A percentile compares a stretch with the other conserved stretches of the same genome.
Conservation (phyloP, 2,329 filamentous ascomycete genomes). For the Penicillium sp. region DNA sequence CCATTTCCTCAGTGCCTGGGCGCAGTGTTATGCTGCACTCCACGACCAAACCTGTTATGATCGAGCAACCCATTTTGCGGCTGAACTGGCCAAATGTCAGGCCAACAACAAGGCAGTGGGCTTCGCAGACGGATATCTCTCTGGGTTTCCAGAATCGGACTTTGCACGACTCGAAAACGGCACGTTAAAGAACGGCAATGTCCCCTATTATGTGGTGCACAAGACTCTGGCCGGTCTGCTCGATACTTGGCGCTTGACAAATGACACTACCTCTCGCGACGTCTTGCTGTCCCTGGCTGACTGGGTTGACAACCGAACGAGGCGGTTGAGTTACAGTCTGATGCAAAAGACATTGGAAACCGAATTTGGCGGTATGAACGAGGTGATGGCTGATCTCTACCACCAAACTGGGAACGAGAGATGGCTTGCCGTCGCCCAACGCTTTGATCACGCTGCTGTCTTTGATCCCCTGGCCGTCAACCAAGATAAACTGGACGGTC, state of each 20-base stretch:
- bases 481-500: conserved; percentile 43
- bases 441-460: conserved; percentile 47
- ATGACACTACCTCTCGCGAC: conserved; percentile 38
- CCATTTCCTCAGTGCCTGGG: conserved; percentile 48
- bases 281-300: conserved; percentile 42
- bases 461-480: conserved; percentile 45
- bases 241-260: conserved; percentile 45
- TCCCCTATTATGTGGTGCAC: conserved; percentile 52
- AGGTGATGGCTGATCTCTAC: conserved; percentile 46
- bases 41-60: conserved; percentile 41
- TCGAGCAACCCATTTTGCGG: conserved; percentile 43
- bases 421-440: conserved; percentile 45
- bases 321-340: conserved; percentile 36
- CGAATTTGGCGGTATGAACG: conserved; percentile 52
- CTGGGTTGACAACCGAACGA: conserved; percentile 48
- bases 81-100: conserved; percentile 48
- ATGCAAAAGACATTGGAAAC: conserved; percentile 47
- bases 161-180: conserved; percentile 42
- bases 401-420: conserved; percentile 42
- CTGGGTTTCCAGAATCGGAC: conserved; percentile 26
- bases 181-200: conserved; percentile 45
- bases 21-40: conserved; percentile 44
- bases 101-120: conserved; percentile 44
- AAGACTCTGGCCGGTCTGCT: conserved; percentile 50
- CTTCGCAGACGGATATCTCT: conserved; percentile 43